Base-by-base conservation (phyloP, 2,329 filamentous ascomycete species). In the Fusarium bulbicola region DNA sequence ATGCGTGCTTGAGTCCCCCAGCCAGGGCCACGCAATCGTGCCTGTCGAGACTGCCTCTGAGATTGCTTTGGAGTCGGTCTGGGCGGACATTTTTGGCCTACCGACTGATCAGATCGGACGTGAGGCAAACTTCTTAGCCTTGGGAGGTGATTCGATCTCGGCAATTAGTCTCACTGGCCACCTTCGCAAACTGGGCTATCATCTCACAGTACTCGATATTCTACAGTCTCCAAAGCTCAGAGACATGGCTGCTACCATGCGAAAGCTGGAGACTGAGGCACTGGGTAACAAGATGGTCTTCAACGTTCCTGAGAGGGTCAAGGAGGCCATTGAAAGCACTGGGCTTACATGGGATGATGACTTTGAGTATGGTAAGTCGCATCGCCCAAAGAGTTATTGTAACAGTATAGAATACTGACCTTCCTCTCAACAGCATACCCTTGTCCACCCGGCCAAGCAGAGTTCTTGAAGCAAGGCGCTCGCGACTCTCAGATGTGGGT, bases 371-470 rank as follows among this genome's bases (percentile, higher is more conserved):
- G 58, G 56, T 59, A n/a, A 24, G 32, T 24, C 21, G 3, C 7
- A n/a, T n/a, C n/a, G n/a, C n/a, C n/a, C 5, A 8, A 26, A 3
- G 0, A 11, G 3, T 15, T 6, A 6, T 11, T 0, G 0, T 1
- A 28, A 15, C 1, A 8, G 1, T 4, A 12, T 0, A 28, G 0
- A 2, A 28, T 28, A 6, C 26, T 47, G 3, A 47, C 45, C 5
- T 28, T 21, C 5, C 5, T 6, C 1, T n/a, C 1, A 15, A 21
- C 1, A 47, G 56, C 18, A 36, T 61, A 61, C 12, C 37, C 47
- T n/a, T 61, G 58, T 13, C 58, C 58, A 45, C 58, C 58, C 1
- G 46, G 58, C 15, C 58, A 61, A 30, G 37, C 30, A 14, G 58
- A 61, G n/a, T 61, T 61, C 47, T 15, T 61, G 30, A 34, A 42